phyloP scores from a whole-genome alignment of 768 basidiomycete species.

The Hygrophorus russula region DNA sequence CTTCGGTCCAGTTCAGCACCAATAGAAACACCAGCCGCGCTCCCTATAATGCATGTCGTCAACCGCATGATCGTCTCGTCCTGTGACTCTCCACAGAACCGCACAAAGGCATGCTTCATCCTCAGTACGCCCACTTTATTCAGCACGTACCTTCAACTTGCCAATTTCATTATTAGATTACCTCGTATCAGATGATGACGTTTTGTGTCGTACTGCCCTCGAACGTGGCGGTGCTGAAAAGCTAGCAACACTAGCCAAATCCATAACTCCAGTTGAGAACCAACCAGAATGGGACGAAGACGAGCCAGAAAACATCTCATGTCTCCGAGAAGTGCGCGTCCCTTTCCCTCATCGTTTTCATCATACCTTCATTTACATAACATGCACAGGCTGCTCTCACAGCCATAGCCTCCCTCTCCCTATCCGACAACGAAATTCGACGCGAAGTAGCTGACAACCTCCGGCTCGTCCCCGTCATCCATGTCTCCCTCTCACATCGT shows the following conservation, averaged over 20 bases:
- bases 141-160: constrained; percentile 1
- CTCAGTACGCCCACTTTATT: constrained; percentile 39
- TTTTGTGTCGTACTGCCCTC: constrained; percentile 54
- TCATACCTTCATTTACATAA: background rate
- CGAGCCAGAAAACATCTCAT: constrained; percentile 46
- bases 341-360: background rate
- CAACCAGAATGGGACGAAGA: constrained; percentile 52
- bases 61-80: constrained; percentile 44
- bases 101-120: constrained; percentile 65
- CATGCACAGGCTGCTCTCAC: constrained; percentile 55
- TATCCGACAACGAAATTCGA: constrained; percentile 66
- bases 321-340: constrained; percentile 50
- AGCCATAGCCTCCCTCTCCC: constrained; percentile 57
- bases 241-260: constrained; percentile 38
- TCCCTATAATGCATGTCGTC: constrained; percentile 60
- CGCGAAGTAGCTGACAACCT: constrained; percentile 52
- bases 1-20: constrained; percentile 35
- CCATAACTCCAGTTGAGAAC: constrained; percentile 38
- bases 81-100: constrained; percentile 27
- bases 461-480: constrained; percentile 35
- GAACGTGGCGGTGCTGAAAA: constrained; percentile 58
- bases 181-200: constrained; percentile 60
- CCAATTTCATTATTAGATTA: constrained; percentile 28
- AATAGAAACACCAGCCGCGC: constrained; percentile 32
- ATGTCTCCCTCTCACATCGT: constrained; percentile 43